Conservation (phyloP, 2,329 filamentous ascomycete genomes). For the Fonsecaea nubica region DNA sequence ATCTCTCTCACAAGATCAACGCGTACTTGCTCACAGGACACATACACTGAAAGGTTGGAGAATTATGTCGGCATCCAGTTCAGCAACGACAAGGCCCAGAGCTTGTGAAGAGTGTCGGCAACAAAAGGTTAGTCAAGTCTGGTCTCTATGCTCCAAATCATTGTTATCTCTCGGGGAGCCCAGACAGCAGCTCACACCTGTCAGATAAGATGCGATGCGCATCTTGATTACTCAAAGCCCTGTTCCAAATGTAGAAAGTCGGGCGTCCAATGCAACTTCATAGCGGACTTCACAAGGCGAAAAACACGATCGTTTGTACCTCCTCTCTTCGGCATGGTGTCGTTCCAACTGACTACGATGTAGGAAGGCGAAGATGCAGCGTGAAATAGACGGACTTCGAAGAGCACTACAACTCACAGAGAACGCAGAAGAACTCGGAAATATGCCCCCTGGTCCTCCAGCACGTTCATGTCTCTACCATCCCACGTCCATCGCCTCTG, state of each 20-base stretch:
- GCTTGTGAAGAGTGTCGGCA: slow-evolving; percentile 16
- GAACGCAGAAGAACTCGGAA: not conserved
- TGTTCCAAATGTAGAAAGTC: slow-evolving; percentile 8
- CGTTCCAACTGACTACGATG: not conserved
- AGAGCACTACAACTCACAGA: not conserved
- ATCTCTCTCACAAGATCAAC: too few relatives aligned
- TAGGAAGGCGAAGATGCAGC: slow-evolving; percentile 22
- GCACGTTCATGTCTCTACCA: not conserved
- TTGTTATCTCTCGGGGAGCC: not conserved
- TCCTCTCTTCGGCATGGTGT: not conserved
- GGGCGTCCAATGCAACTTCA: not conserved
- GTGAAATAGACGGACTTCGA: slow-evolving; percentile 17
- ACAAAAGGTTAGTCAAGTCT: slow-evolving; percentile 8
- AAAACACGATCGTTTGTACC: not conserved
- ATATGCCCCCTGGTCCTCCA: not conserved
- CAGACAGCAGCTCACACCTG: not conserved
- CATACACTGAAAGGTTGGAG: not conserved
- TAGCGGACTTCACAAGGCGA: not conserved
- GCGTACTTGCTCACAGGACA: too few relatives aligned
- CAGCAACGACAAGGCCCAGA: not conserved
- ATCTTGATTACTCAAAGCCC: not conserved
- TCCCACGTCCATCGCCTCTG: not conserved
- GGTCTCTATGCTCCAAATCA: not conserved
- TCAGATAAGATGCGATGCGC: slow-evolving; percentile 9
- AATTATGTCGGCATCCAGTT: not conserved